Base-by-base conservation (phyloP, 164 flowering plant species). In the Umbilicus rupestris region DNA sequence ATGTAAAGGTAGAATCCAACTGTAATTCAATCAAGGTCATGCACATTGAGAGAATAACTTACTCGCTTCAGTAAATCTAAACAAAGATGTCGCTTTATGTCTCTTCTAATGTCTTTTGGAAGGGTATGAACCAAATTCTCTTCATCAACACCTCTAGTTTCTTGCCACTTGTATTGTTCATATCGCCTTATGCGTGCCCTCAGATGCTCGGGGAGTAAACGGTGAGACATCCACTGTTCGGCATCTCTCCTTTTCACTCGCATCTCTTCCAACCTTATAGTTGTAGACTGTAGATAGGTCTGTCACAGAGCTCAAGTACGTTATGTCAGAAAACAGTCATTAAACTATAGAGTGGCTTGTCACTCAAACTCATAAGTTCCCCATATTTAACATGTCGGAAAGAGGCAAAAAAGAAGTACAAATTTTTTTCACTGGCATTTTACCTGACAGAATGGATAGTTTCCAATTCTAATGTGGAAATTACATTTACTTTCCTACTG, bases 141-240 rank as follows among this genome's bases (percentile, higher is more conserved):
- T 77, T 81, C 84, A 70, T 81, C 82, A 59, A 81, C 84, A 60
- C 84, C 84, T 72, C 84, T 76, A 24, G 84, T 81, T 70, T 81
- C 84, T 72, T 81, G 84, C 84, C 84, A 81, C 70, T 72, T 78
- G 73, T 81, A 81, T 20, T 81, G 82, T 63, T 81, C 84, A 55
- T 81, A 75, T 39, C 84, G 70, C 68, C 84, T 75, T 30, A 81
- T 81, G 19, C 84, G 74, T 64, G 73, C 80, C 71, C 82, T 76
- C 66, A 81, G 70, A 75, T 64, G 72, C 37, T 78, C 82, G 10
- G 84, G 84, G 22, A 81, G 80, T 69, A 81, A 71, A 16, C 84
- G 80, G 62, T 81, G 84, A 39, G 82, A 70, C 82, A 81, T 81
- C 84, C 84, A 81, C 65, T 81, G 84, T 46, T 81, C 82, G 33